Evolutionary conservation across 1,284 basidiomycete species (phyloP), one percentile per base, ranked within the genome.

Genomic region (Melanopsichium pennsylvanicum): DNA sequence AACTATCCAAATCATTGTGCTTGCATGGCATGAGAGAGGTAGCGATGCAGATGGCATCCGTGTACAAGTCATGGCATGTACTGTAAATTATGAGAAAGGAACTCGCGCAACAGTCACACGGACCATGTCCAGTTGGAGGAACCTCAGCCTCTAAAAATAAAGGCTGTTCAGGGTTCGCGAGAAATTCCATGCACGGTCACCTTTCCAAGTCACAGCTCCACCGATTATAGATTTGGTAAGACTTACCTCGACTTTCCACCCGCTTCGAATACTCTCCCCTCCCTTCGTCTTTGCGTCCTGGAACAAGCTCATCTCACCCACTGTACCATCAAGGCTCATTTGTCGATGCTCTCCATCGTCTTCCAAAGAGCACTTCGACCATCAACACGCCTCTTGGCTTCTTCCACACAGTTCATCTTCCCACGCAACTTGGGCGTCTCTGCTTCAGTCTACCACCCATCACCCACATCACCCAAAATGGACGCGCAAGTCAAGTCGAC

Each of bases 291-390:
- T 29, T 7, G 7, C 8, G 7, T 13, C 13, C 27, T 29, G 8
- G 13, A 8, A 29, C 27, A 29, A 29, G 8, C 27, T 13, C 8
- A 29, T 13, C 27, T 13, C 7, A 29, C 13, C 27, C 5, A 16
- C 16, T n/a, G 6, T n/a, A 16, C 8, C 6, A 36, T 19, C 34
- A 7, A 7, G 18, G 19, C 18, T n/a, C 12, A 18, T 15, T 26
- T 18, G 54, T 36, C 33, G 39, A 57, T 57, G 54, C 54, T 57
- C 16, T 35, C 36, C 7, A 23, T 19, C 25, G 42, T 32, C 25
- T 9, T 18, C 15, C 39, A 18, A 5, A 26, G 32, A 31, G 32
- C 36, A 7, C 6, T 50, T 21, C 46, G 46, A 45, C 36, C 46
- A 34, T 35, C 18, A 39, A 10, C n/a, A 4, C 29, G 26, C 3